phyloP scores from a whole-genome alignment of 441 rosid genomes.

The Geranium incanum region DNA sequence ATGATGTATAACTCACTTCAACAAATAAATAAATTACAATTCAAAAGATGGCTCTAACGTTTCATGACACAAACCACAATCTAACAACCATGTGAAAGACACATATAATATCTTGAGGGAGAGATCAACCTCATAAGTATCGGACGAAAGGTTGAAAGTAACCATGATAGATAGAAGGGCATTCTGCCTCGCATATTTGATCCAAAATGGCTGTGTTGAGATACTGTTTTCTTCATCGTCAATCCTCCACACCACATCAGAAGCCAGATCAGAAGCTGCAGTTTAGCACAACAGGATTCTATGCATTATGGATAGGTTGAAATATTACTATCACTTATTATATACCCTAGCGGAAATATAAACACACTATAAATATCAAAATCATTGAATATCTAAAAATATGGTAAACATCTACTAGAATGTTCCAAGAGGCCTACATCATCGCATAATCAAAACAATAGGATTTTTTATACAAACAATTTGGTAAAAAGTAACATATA shows the following conservation, averaged over 20 bases:
- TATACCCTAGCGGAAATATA: background rate
- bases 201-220: slow-evolving; percentile 74
- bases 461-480: background rate
- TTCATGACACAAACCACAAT: background rate
- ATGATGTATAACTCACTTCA: background rate
- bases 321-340: background rate
- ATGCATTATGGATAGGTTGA: background rate
- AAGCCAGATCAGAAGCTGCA: slow-evolving; percentile 55
- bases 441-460: background rate
- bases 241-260: slow-evolving; percentile 77
- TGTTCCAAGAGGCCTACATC: background rate
- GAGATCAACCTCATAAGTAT: slow-evolving; percentile 50
- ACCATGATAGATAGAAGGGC: slow-evolving; percentile 66
- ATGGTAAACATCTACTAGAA: background rate
- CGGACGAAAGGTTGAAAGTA: slow-evolving; percentile 56
- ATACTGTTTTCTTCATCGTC: slow-evolving; percentile 78
- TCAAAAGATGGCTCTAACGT: background rate
- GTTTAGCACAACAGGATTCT: background rate
- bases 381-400: background rate
- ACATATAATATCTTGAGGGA: background rate
- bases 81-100: background rate
- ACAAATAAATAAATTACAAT: too few relatives aligned
- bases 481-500: too few relatives aligned
- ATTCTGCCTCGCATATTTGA: slow-evolving; percentile 85
- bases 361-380: background rate